These are phyloP conservation scores for Guyanaporus albipodus DNA, from an alignment of 768 basidiomycete genomes.

Conservation along the genomic window DNA sequence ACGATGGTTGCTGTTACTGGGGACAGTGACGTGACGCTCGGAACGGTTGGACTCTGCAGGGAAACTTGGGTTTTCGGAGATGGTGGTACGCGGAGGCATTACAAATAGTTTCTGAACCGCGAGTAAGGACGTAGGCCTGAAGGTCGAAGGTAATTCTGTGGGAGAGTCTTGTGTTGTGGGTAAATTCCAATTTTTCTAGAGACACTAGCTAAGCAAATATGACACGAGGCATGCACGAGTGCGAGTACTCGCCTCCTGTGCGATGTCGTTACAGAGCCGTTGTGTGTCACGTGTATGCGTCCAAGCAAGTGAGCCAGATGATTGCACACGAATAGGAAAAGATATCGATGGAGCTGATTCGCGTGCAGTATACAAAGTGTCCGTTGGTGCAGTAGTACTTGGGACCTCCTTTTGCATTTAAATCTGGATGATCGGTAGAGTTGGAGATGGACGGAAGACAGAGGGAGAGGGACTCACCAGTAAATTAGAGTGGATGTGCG, in stretches of 20 bases:
- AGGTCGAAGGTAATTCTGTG: slow-evolving; percentile 32
- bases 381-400: slow-evolving; percentile 42
- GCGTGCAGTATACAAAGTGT: slow-evolving; percentile 35
- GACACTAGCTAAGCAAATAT: slow-evolving; percentile 15
- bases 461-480: slow-evolving; percentile 35
- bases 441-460: slow-evolving; percentile 16
- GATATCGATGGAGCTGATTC: slow-evolving; percentile 34
- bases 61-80: slow-evolving; percentile 21
- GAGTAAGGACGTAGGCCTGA: slow-evolving; percentile 30
- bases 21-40: slow-evolving; percentile 37
- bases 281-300: slow-evolving; percentile 42
- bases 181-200: slow-evolving; percentile 46
- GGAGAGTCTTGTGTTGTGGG: slow-evolving; percentile 38
- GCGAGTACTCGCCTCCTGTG: slow-evolving; percentile 42
- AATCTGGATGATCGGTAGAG: slow-evolving; percentile 36
- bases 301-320: slow-evolving; percentile 43
- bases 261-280: slow-evolving; percentile 31
- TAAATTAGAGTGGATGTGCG: slow-evolving; percentile 43
- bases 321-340: slow-evolving; percentile 28
- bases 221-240: slow-evolving; percentile 25
- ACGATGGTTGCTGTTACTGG: slow-evolving; percentile 40
- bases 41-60: slow-evolving; percentile 28
- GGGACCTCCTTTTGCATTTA: slow-evolving; percentile 72
- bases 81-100: slow-evolving; percentile 47
- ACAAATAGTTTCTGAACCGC: slow-evolving; percentile 37